Base-by-base conservation (phyloP, 768 basidiomycete genomes). In the Tulasnella sp. region DNA sequence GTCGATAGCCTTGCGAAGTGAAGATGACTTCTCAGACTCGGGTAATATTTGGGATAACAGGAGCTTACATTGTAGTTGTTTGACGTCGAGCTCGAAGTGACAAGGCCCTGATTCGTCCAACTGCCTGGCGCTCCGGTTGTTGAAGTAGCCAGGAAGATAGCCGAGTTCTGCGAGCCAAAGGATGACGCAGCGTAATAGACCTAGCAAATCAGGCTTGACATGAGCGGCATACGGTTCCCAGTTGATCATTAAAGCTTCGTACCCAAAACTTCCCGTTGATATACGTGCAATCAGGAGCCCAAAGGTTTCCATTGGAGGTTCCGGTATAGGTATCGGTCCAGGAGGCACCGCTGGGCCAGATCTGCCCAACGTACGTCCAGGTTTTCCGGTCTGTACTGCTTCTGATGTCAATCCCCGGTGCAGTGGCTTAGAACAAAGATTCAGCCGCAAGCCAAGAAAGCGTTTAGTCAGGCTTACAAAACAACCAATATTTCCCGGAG, bases 181-280 rank as follows among this genome's bases (percentile, higher is more conserved):
- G 84, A 85, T 1, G 87, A 88, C 0, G 88, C 88, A 1, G 87
- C 81, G 79, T 88, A 89, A 81, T 87, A 88, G 5, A 88, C 81
- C 88, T 88, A 12, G 15, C 58, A 64, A 5, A 31, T 64, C 29
- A 12, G 29, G 31, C 14, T 25, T n/a, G n/a, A 34, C 12, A 34
- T 19, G 2, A 34, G 25, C 29, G 7, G 17, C 45, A 19, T 15
- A 14, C 15, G 17, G 19, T 49, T 49, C 17, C 42, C 22, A 49
- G 14, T 64, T 64, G 15, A 64, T 2, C n/a, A 11, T 64, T 42
- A 17, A 42, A 29, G 25, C 14, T 34, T 39, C 15, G 5, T 31
- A 71, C 69, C 69, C 69, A 71, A 7, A 71, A 71, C 37, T 39
- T 71, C 14, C 69, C 69, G 36, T 45, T 45, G n/a, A 71, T 71